Conservation (phyloP, 495 filamentous ascomycete species). For the Penicillium manginii region DNA sequence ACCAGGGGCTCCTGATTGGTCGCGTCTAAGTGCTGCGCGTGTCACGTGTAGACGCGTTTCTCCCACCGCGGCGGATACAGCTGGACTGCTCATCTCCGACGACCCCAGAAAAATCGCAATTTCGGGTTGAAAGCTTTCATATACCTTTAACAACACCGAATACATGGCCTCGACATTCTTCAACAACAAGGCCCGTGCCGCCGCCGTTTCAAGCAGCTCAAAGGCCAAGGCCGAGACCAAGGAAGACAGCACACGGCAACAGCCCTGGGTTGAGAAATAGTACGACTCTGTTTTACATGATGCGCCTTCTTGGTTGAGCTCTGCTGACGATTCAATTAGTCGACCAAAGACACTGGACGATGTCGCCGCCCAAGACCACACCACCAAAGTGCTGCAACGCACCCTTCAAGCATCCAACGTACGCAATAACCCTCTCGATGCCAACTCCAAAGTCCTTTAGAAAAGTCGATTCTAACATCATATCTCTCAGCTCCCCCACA, state of each 20-base stretch:
- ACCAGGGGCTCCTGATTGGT: slow-evolving; percentile 22
- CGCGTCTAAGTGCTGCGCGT: slow-evolving; percentile 35
- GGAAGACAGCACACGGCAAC: slow-evolving; percentile 67
- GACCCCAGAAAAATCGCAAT: slow-evolving; percentile 11
- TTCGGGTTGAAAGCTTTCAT: slow-evolving; percentile 2
- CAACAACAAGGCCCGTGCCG: slow-evolving; percentile 89
- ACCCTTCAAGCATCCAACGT: slow-evolving; percentile 95
- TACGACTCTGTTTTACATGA: slow-evolving; percentile 45
- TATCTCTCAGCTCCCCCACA: slow-evolving; percentile 78
- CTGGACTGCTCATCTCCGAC: slow-evolving; percentile 11
- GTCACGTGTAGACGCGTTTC: slow-evolving; percentile 49
- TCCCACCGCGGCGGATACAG: slow-evolving; percentile 24
- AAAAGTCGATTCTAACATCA: background rate
- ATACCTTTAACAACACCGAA: background rate
- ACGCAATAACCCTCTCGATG: slow-evolving; percentile 21
- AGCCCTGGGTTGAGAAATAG: slow-evolving; percentile 99
- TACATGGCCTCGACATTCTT: slow-evolving; percentile 78
- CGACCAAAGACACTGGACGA: slow-evolving; percentile 92
- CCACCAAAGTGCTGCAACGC: slow-evolving; percentile 86
- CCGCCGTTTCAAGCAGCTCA: slow-evolving; percentile 59
- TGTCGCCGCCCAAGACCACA: slow-evolving; percentile 98
- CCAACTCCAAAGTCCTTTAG: background rate
- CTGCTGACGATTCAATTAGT: slow-evolving; percentile 47
- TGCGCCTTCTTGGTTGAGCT: background rate
- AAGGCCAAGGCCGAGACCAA: slow-evolving; percentile 58